These are phyloP conservation scores for Trichocladium uniseriatum DNA, from an alignment of 495 filamentous ascomycete species.

Conservation along the genomic window DNA sequence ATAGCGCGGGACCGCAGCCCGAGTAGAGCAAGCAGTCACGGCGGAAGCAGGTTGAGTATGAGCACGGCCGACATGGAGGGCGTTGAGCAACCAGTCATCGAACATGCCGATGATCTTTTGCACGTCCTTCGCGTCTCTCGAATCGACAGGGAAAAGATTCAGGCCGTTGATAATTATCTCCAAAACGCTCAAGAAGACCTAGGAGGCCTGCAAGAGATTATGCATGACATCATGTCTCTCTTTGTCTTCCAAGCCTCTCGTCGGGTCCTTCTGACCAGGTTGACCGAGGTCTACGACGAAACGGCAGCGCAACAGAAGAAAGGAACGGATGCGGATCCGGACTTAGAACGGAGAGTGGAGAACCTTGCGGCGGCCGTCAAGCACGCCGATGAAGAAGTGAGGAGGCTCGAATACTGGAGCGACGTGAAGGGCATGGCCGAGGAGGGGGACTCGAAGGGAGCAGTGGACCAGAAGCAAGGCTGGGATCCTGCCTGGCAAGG, in stretches of 20 bases:
- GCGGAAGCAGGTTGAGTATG: constrained; percentile 20
- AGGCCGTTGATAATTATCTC: constrained; percentile 69
- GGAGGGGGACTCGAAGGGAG: constrained; percentile 41
- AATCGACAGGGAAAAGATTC: constrained; percentile 86
- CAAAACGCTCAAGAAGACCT: constrained; percentile 72
- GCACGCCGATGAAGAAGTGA: constrained; percentile 59
- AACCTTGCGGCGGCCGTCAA: constrained; percentile 49
- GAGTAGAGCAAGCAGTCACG: constrained; percentile 7
- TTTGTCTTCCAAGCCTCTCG: constrained; percentile 88
- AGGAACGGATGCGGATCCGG: constrained; percentile 11
- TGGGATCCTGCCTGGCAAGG: constrained; percentile 40
- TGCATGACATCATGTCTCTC: constrained; percentile 73
- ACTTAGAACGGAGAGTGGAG: constrained; percentile 31
- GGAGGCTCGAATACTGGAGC: constrained; percentile 63
- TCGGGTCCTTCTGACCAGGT: constrained; percentile 57
- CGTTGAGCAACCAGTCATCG: constrained; percentile 39
- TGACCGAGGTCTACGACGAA: constrained; percentile 55
- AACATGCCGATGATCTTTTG: constrained; percentile 57
- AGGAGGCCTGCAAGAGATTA: constrained; percentile 62
- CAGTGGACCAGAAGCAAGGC: constrained; percentile 34
- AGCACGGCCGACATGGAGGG: constrained; percentile 11
- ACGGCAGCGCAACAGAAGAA: constrained; percentile 18
- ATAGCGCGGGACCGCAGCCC: constrained; percentile 30
- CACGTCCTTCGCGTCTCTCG: constrained; percentile 51
- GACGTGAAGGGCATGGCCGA: constrained; percentile 56